Conservation (phyloP, 2,329 filamentous ascomycete genomes). For the Monosporascus sp. region DNA sequence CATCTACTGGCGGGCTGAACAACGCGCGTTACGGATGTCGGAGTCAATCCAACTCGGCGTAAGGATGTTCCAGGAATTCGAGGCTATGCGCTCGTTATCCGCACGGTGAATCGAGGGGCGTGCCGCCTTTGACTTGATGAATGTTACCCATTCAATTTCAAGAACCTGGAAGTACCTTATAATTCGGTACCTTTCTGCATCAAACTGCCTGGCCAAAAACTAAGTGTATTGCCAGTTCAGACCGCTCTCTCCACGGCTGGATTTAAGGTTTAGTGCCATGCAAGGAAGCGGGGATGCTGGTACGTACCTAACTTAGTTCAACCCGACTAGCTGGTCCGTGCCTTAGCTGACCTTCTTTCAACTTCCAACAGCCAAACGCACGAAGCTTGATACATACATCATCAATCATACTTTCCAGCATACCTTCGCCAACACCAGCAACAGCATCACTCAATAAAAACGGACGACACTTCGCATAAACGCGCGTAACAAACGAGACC, state of each 20-base stretch:
- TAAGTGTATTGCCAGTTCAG: constrained; percentile 28
- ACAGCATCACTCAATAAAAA: too few species aligned
- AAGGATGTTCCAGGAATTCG: too few species aligned
- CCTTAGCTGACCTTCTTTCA: background rate
- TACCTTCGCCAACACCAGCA: too few species aligned
- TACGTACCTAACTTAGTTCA: background rate
- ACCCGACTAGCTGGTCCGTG: background rate
- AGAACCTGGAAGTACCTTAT: background rate
- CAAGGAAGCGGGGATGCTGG: background rate
- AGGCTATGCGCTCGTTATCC: too few species aligned
- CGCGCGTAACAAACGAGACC: too few species aligned
- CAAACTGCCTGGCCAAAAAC: constrained; percentile 18
- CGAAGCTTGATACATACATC: too few species aligned
- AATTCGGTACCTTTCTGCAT: too few species aligned
- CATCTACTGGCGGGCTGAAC: background rate
- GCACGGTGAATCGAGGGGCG: background rate
- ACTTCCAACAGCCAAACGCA: background rate
- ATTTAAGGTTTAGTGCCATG: background rate
- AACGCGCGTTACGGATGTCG: too few species aligned
- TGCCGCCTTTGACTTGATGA: constrained; percentile 28
- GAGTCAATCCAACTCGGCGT: too few species aligned
- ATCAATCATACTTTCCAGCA: too few species aligned
- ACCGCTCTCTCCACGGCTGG: constrained; percentile 23
- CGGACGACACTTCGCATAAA: too few species aligned
- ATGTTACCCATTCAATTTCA: background rate